Evolutionary conservation across 2,329 filamentous ascomycete genomes (phyloP), one percentile per base, ranked within the genome.

Genomic region (Hymenoscyphus linearis): DNA sequence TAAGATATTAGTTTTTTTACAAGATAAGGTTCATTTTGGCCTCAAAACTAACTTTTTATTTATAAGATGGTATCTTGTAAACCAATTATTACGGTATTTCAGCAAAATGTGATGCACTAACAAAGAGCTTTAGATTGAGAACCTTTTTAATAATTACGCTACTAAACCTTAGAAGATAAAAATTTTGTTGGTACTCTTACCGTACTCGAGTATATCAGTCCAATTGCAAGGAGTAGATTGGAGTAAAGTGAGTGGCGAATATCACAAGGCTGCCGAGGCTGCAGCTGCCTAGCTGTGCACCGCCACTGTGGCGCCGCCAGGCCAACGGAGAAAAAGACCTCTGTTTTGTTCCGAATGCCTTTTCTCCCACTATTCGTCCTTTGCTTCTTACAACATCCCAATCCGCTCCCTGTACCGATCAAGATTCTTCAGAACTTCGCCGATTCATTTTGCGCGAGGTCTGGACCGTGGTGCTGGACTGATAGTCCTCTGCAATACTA

Each of bases 391-490:
- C 26, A 55, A 26, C 54, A 37, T 25, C 34, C 16, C 22, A 31
- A 13, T 52, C 35, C 22, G n/a, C 26, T 26, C 53, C 22, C 22
- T 34, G 26, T 36, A 47, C 59, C 12, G 52, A 56, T 52, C 52
- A 26, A 47, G 27, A 26, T 31, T 53, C 40, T 52, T 47, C 35
- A 59, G 44, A 3, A 52, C 26, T 54, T 61, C 22, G 56, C 50
- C 60, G 31, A 34, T 40, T 34, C 4, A 26, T 25, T 56, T 37
- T 56, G 40, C 40, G 40, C 60, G 26, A 55, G 22, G 18, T 57
- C 22, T 34, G 53, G 44, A 22, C 52, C 16, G 52, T 59, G 25
- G 34, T 52, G 52, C 22, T 40, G 36, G 52, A 31, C n/a, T 47
- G 35, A 26, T 34, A 40, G 27, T 40, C 27, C 34, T 16, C 4